Conservation (phyloP, 169 alveolate genomes). For the Plasmodium adleri region DNA sequence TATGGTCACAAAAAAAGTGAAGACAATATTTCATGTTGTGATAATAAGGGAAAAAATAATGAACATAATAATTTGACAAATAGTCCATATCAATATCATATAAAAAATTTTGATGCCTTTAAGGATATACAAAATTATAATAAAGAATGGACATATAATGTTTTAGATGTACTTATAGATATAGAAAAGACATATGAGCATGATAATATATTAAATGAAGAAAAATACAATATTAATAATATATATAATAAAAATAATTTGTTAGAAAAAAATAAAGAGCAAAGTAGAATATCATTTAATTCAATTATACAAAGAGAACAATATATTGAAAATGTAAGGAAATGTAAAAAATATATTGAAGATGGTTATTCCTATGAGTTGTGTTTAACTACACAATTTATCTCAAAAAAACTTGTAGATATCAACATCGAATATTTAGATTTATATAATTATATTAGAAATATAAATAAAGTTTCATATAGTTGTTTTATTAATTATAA, state of each 20-base stretch:
- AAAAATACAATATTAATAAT: not conserved
- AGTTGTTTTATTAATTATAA: constrained; percentile 25
- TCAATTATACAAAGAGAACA: not conserved
- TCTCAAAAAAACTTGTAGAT: not conserved
- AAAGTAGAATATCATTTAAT: constrained; percentile 1
- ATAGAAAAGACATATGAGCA: not conserved
- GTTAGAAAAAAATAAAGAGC: not conserved
- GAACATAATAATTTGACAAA: not conserved
- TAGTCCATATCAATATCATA: not conserved
- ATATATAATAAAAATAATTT: not conserved
- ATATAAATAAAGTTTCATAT: constrained; percentile 36
- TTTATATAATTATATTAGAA: constrained; percentile 50
- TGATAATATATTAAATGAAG: not conserved
- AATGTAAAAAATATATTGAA: constrained; percentile 51
- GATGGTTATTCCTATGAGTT: constrained; percentile 79
- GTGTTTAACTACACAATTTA: constrained; percentile 78
- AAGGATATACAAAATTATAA: not conserved
- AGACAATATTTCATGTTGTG: too few species aligned
- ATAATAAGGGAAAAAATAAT: not conserved
- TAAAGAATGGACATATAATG: not conserved
- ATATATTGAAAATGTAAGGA: constrained; percentile 54
- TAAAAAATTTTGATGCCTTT: not conserved
- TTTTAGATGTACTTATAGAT: not conserved
- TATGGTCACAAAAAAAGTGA: not conserved
- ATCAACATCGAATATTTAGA: not conserved